A percentile compares a stretch with the other conserved stretches of the same genome.
phyloP scores from a whole-genome alignment of 2,329 filamentous ascomycete species.

The Ascosphaera pollenicola region DNA sequence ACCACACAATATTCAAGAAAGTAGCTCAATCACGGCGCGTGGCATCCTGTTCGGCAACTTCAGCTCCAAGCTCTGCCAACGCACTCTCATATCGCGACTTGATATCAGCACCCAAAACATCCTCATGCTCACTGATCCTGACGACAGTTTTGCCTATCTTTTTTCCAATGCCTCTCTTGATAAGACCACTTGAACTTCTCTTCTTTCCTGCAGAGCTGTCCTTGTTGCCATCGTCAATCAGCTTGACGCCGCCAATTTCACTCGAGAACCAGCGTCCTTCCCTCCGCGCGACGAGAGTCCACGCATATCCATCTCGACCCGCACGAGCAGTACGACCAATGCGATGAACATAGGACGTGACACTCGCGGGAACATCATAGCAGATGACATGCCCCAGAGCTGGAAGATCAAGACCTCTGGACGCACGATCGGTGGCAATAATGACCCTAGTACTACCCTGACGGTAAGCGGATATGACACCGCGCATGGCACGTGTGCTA shows the following conservation, averaged over 20 bases:
- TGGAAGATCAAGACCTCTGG: constrained; percentile 67
- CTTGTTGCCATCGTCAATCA: constrained; percentile 9
- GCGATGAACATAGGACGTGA: constrained; percentile 72
- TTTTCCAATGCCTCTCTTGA: constrained; percentile 11
- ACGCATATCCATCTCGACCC: constrained; percentile 51
- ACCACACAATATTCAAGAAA: no score
- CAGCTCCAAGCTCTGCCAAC: constrained; percentile 15
- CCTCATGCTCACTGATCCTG: no score
- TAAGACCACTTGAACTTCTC: constrained; percentile 11
- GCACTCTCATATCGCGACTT: constrained; percentile 14
- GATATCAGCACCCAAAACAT: constrained; percentile 9
- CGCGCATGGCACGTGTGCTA: constrained; percentile 46
- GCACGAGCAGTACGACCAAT: constrained; percentile 80
- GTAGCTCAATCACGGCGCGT: no score
- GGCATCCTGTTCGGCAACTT: constrained; percentile 13
- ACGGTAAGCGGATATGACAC: constrained; percentile 44
- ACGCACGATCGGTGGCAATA: constrained; percentile 81
- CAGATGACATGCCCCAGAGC: constrained; percentile 71
- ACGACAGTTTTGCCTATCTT: no score
- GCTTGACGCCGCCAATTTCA: constrained; percentile 53
- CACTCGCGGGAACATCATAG: constrained; percentile 69
- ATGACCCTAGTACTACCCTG: constrained; percentile 45
- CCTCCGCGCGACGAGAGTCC: constrained; percentile 62
- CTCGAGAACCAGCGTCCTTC: constrained; percentile 89
- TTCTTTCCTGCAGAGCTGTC: constrained; percentile 13